A percentile compares a stretch with the other conserved stretches of the same genome.
These are phyloP conservation scores for Chenopodium formosanum DNA, from an alignment of 148 eudicot species.

Conservation along the genomic window DNA sequence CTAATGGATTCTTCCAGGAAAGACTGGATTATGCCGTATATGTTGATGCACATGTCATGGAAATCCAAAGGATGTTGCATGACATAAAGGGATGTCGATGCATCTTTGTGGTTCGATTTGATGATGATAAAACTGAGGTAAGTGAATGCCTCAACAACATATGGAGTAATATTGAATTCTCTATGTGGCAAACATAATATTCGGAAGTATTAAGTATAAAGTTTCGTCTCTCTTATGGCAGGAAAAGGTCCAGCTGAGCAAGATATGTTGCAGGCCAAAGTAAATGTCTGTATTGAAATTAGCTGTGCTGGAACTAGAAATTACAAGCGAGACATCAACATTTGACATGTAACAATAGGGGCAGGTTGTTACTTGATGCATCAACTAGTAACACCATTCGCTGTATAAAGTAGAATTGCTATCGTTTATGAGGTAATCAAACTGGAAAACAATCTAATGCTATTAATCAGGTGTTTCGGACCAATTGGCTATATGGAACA, in stretches of 20 bases:
- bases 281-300: background rate
- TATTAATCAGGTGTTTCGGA: too few relatives aligned
- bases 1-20: conserved; percentile 40
- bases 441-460: background rate
- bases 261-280: conserved; percentile 68
- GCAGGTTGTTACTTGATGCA: background rate
- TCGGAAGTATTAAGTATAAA: background rate
- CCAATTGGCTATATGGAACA: too few relatives aligned
- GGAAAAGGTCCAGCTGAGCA: conserved; percentile 52
- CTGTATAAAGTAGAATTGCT: background rate
- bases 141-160: conserved; percentile 1
- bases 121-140: conserved; percentile 63
- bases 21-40: conserved; percentile 58
- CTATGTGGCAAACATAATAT: background rate
- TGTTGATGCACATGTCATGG: conserved; percentile 63
- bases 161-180: background rate
- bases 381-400: background rate
- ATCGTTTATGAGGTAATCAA: background rate
- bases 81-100: conserved; percentile 63
- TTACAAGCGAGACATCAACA: background rate
- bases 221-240: conserved; percentile 27
- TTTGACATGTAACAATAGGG: background rate
- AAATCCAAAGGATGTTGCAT: conserved; percentile 58
- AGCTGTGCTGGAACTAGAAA: background rate
- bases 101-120: conserved; percentile 67